These are phyloP conservation scores for Cymbidium sinense DNA, from an alignment of 106 monocot genomes.

Conservation along the genomic window DNA sequence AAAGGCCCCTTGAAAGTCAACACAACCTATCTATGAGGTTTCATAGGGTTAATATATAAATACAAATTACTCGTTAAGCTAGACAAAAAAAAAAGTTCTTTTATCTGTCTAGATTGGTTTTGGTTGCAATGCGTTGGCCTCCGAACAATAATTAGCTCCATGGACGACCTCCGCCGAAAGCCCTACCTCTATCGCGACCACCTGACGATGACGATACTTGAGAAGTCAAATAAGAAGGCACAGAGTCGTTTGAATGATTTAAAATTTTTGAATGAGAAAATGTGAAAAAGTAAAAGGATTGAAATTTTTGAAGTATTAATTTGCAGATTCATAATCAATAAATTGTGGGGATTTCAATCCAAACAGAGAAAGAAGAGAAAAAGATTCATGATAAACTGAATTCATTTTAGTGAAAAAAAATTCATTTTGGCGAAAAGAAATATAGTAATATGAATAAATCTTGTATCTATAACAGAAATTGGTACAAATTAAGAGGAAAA, in stretches of 20 bases:
- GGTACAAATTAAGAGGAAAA: no score
- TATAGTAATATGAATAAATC: no score
- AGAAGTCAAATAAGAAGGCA: background rate
- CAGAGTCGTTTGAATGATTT: background rate
- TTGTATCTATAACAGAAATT: no score
- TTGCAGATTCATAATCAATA: no score
- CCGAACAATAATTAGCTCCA: slow-evolving; percentile 40
- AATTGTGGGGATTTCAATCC: no score
- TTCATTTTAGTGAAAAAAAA: no score
- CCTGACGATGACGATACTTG: slow-evolving; percentile 12
- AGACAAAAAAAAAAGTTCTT: background rate
- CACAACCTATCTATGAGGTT: background rate
- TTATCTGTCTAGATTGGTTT: background rate
- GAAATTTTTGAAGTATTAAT: no score
- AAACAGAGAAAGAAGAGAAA: no score
- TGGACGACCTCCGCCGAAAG: slow-evolving; percentile 52
- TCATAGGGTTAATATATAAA: background rate
- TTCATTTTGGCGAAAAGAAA: no score
- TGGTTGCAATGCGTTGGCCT: background rate
- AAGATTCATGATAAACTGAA: no score
- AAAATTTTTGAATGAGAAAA: background rate
- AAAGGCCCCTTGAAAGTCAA: background rate
- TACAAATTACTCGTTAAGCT: background rate
- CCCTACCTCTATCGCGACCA: slow-evolving; percentile 69
- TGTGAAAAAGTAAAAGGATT: no score